A percentile compares a stretch with the other conserved stretches of the same genome.
Evolutionary conservation across 495 filamentous ascomycete species (phyloP).

Genomic region (Cudoniella acicularis): DNA sequence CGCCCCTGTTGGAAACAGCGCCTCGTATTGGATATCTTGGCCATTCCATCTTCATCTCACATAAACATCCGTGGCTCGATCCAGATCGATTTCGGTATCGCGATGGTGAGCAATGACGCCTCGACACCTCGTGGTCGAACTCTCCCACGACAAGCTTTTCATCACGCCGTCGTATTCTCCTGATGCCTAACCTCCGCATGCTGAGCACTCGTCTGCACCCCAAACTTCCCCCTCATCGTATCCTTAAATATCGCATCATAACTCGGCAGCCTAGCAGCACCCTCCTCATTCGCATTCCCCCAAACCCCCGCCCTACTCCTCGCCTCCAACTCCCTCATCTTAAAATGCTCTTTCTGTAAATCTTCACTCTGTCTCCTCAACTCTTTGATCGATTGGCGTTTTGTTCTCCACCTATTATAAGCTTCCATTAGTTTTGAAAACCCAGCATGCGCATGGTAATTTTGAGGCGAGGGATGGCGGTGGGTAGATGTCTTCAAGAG

Average conservation of each 20-base stretch:
- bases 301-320: too few species aligned
- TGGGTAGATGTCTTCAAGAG: background rate
- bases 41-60: too few species aligned
- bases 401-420: background rate
- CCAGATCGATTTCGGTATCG: too few species aligned
- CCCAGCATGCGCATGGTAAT: background rate
- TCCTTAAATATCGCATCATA: background rate
- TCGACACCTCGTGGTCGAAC: too few species aligned
- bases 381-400: background rate
- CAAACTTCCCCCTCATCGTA: background rate
- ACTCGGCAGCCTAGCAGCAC: background rate
- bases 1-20: too few species aligned
- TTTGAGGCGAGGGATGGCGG: background rate
- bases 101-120: too few species aligned
- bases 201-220: background rate
- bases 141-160: too few species aligned
- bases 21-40: too few species aligned
- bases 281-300: background rate
- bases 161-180: background rate
- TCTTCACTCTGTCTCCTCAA: background rate
- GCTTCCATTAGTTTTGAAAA: background rate
- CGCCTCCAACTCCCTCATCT: background rate
- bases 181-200: background rate
- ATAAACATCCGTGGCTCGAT: too few species aligned
- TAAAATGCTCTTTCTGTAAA: background rate